Evolutionary conservation across 495 filamentous ascomycete genomes (phyloP).

Genomic region (Aspergillus avenaceus): DNA sequence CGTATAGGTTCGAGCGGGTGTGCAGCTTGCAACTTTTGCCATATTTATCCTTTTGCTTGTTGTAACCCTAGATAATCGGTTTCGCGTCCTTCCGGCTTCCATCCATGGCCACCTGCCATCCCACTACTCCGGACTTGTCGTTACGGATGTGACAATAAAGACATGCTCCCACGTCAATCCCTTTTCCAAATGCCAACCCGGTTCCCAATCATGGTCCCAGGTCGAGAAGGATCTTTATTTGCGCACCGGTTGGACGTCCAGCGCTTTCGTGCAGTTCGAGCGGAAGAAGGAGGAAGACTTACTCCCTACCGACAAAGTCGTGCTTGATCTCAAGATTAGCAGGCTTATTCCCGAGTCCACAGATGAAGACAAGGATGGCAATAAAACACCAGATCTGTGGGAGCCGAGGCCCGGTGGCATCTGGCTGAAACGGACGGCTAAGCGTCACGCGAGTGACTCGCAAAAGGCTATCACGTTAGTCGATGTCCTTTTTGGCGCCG

Average conservation of each 20-base stretch:
- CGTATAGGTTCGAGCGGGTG: conserved; percentile 67
- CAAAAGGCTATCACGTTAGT: conserved; percentile 73
- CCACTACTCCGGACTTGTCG: conserved; percentile 73
- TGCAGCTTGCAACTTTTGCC: conserved; percentile 70
- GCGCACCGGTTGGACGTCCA: conserved; percentile 62
- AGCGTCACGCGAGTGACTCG: conserved; percentile 74
- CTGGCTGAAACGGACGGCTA: conserved; percentile 80
- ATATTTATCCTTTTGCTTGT: conserved; percentile 63
- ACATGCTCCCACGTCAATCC: conserved; percentile 71
- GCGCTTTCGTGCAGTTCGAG: conserved; percentile 80
- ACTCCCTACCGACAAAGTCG: conserved; percentile 65
- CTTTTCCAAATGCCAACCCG: conserved; percentile 75
- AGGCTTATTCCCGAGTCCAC: conserved; percentile 63
- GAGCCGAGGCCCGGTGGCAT: conserved; percentile 74
- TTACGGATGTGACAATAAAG: conserved; percentile 85
- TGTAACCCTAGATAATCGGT: conserved; percentile 75
- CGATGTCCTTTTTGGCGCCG: conserved; percentile 89
- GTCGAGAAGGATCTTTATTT: conserved; percentile 93
- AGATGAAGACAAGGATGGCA: conserved; percentile 49
- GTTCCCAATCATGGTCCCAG: conserved; percentile 72
- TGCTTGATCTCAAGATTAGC: conserved; percentile 79
- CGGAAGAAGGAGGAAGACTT: conserved; percentile 89
- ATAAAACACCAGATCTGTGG: conserved; percentile 57
- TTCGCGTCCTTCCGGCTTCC: conserved; percentile 73
- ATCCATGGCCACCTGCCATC: conserved; percentile 79